Evolutionary conservation across 192 early-diverging fungal genomes (phyloP), one percentile per base, ranked within the genome.

Genomic region (Chytriomyces hyalinus): DNA sequence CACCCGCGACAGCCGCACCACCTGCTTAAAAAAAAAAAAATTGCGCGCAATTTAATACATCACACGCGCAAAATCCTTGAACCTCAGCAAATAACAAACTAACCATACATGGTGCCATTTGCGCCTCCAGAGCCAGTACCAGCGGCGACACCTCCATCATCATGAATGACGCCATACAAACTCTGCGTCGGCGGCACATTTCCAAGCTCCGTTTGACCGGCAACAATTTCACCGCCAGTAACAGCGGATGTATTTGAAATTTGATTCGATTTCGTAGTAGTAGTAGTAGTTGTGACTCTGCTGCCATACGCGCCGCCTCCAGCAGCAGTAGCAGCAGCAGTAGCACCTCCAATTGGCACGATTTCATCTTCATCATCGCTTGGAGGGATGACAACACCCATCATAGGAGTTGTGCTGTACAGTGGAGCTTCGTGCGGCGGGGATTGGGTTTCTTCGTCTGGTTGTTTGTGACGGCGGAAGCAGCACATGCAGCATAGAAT

Each of bases 1-100:
- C 66, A 4, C 13, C 66, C 11, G 47, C 66, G 22, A 46, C 66
- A 67, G 44, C 66, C 2, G 66, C 66, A 48, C 28, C 66, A 49
- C 22, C 66, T 1, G 53, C 53, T n/a, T n/a, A n/a, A n/a, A n/a
- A n/a, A n/a, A n/a, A n/a, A n/a, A 57, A n/a, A 20, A 13, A 20
- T 3, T 13, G n/a, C n/a, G 53, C 53, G 20, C 53, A 13, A 13
- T 20, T 20, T 57, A 13, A 57, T 3, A 57, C 53, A 57, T 2
- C 53, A 5, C n/a, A n/a, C 20, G 5, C 53, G 4, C 2, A 5
- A 57, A 57, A 57, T 57, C 24, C 36, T 36, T 36, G 2, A 36
- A 36, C 36, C 3, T n/a, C 24, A 26, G 24, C 24, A 26, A 57
- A n/a, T n/a, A 57, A 13, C 0, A 57, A 57, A 57, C 53, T 3